Evolutionary conservation across 164 flowering plant species (phyloP), one percentile per base, ranked within the genome.

Genomic region (Aristolochia fimbriata): DNA sequence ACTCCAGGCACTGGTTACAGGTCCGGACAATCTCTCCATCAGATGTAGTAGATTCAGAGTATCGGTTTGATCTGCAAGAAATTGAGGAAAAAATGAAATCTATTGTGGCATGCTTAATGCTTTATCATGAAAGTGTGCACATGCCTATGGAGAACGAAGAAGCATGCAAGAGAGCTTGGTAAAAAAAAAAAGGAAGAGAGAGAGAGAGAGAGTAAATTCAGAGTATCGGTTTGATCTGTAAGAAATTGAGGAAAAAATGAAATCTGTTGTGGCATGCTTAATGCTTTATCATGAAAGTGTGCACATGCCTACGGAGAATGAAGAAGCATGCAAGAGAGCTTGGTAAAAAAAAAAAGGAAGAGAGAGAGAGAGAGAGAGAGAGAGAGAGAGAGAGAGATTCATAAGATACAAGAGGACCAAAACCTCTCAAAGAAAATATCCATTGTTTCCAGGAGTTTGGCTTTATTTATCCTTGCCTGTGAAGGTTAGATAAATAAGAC

Each of bases 371-470:
- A 10, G 43, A 10, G 43, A 37, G 43, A 37, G 43, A 37, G 43
- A 37, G 43, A 37, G 8, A 37, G 11, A 37, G 43, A 37, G 43
- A 37, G 7, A 37, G 43, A 37, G 10, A 61, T 37, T 10, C 52
- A 47, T 22, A 45, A 3, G 41, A 45, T n/a, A n/a, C 3, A 45
- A 46, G 31, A 57, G 55, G 15, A 25, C 0, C 27, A 52, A 30
- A 46, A 87, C 96, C 98, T 87, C 33, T 86, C 88, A 72, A 86
- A 93, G 77, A 90, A 93, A 30, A 83, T 65, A 37, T 63, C 91
- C 99, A 93, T 90, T 51, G 96, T 89, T 73, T 84, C 91, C n/a
- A 86, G 65, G 21, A 93, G 88, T 71, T 90, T 88, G 59, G 45
- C 74, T 76, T 88, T 90, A 31, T 84, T 86, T 66, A 73, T 8